phyloP scores from a whole-genome alignment of 2,329 filamentous ascomycete species.

The Paecilomyces dactylethromorphus region DNA sequence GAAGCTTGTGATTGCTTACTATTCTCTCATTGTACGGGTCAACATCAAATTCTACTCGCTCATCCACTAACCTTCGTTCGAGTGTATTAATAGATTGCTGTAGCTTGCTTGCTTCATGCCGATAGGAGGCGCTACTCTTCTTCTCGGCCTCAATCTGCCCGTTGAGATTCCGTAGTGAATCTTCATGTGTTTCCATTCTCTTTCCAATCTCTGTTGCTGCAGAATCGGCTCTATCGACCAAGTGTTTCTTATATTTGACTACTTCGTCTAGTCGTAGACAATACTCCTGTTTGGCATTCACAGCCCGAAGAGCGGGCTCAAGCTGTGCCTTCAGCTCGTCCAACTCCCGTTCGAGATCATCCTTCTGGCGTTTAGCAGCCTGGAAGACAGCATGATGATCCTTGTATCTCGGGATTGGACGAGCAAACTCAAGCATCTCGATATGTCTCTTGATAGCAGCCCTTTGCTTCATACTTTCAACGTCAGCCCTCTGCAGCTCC shows the following conservation, averaged over 20 bases:
- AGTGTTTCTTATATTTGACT: slow-evolving; percentile 48
- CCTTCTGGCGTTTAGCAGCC: slow-evolving; percentile 51
- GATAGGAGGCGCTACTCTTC: slow-evolving; percentile 45
- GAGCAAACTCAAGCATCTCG: slow-evolving; percentile 57
- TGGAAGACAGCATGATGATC: slow-evolving; percentile 44
- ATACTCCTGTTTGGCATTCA: slow-evolving; percentile 66
- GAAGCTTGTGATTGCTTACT: slow-evolving; percentile 41
- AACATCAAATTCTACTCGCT: slow-evolving; percentile 61
- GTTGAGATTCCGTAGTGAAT: slow-evolving; percentile 29
- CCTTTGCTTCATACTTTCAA: slow-evolving; percentile 73
- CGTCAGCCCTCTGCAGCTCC: slow-evolving; percentile 67
- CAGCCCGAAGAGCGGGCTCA: slow-evolving; percentile 62
- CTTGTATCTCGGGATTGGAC: slow-evolving; percentile 60
- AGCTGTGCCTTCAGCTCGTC: slow-evolving; percentile 53
- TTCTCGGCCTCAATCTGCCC: slow-evolving; percentile 45
- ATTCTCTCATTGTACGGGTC: slow-evolving; percentile 66
- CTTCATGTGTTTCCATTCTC: slow-evolving; percentile 34
- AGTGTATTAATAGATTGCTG: slow-evolving; percentile 55
- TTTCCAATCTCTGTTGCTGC: slow-evolving; percentile 35
- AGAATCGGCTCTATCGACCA: slow-evolving; percentile 50
- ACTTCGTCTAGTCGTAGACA: slow-evolving; percentile 46
- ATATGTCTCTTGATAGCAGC: slow-evolving; percentile 61
- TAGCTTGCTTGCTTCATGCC: slow-evolving; percentile 45
- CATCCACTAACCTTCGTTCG: slow-evolving; percentile 56
- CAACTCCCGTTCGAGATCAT: slow-evolving; percentile 51